Evolutionary conservation across 495 filamentous ascomycete genomes (phyloP), one percentile per base, ranked within the genome.

Genomic region (Penicillium bovifimosum): DNA sequence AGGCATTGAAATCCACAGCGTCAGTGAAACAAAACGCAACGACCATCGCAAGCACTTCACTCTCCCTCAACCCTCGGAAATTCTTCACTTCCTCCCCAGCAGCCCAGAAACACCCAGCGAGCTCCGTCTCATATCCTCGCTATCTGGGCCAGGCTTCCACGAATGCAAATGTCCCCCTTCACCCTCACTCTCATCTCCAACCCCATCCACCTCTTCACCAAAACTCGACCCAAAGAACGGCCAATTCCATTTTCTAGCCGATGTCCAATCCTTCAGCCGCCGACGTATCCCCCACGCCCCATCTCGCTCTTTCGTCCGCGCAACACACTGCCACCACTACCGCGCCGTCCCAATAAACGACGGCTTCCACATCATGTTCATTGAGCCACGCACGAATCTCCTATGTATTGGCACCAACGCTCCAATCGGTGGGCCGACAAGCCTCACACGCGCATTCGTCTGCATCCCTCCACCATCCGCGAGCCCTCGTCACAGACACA

Each of bases 1-100:
- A 8, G 84, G 86, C 7, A 82, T 90, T 36, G 85, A 90, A 55
- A 65, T 90, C 8, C 84, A 87, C 55, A 90, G 86, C 84, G 69
- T 86, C 24, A 84, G 88, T 60, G 79, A 80, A 35, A 56, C 76
- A 26, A 85, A 76, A 3, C 76, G 80, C 1, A 77, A 80, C 52
- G 75, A 81, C 40, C 63, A 69, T 79, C 43, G 83, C 71, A 64
- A 76, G 75, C 55, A 86, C 73, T 86, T 90, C 47, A 82, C 84
- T 1, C 80, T 88, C 48, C 79, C 82, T 5, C 76, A 83, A 33
- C 80, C 86, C 1, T 81, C 80, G 0, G 86, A 89, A 50, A 77
- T 78, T 52, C 59, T 89, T 6, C 83, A 84, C 56, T 89, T 89
- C 60, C 70, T 89, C 17, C 79, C 83, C 5, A 80, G 77, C 29